These are phyloP conservation scores for Dioszegia crocea DNA, from an alignment of 768 basidiomycete genomes.

Conservation along the genomic window DNA sequence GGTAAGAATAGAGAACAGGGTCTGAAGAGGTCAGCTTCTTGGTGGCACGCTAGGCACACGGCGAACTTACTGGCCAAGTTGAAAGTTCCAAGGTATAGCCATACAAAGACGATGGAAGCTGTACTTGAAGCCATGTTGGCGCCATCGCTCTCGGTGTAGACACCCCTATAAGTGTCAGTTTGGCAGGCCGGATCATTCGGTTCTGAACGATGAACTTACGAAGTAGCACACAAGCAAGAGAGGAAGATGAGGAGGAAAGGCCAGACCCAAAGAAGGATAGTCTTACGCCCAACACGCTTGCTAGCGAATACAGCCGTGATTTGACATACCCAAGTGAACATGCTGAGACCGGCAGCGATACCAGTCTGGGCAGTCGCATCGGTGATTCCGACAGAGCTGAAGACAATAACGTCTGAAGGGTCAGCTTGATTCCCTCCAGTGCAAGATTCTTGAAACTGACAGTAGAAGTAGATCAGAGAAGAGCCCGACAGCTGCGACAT, in stretches of 20 bases:
- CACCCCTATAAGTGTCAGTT: conserved; percentile 23
- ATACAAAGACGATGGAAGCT: conserved; percentile 46
- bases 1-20: conserved; percentile 29
- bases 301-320: conserved; percentile 43
- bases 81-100: conserved; percentile 49
- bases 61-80: conserved; percentile 39
- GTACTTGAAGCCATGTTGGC: conserved; percentile 36
- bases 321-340: conserved; percentile 48
- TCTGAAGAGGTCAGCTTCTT: not conserved
- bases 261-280: conserved; percentile 49
- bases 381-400: conserved; percentile 49
- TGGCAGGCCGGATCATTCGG: conserved; percentile 19
- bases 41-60: not conserved
- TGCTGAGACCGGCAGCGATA: conserved; percentile 48
- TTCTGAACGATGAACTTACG: not conserved
- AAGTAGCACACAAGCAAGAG: conserved; percentile 39
- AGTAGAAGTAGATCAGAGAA: conserved; percentile 51
- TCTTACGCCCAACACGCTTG: conserved; percentile 44
- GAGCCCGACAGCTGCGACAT: conserved; percentile 17
- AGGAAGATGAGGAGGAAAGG: conserved; percentile 41
- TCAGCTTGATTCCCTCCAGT: conserved; percentile 13
- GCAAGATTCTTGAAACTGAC: not conserved
- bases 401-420: conserved; percentile 24
- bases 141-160: conserved; percentile 35
- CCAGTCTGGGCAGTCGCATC: conserved; percentile 50